Conservation (phyloP, 1,139 yeast genomes). For the Kodamaea sp. region DNA sequence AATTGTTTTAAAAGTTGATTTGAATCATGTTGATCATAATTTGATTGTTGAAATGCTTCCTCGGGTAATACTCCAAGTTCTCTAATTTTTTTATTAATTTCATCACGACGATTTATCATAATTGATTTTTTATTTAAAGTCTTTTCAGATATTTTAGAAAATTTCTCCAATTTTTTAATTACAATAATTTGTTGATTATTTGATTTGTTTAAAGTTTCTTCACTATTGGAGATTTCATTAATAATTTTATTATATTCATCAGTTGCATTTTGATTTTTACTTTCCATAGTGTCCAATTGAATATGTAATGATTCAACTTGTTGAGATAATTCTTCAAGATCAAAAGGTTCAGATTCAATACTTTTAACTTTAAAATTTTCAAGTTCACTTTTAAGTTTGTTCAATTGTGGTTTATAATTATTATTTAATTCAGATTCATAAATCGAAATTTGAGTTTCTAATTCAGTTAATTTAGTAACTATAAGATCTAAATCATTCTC, state of each 20-base stretch:
- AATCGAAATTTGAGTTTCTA: conserved; percentile 50
- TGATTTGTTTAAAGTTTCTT: conserved; percentile 44
- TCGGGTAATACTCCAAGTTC: conserved; percentile 88
- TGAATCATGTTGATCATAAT: conserved; percentile 44
- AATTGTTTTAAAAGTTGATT: conserved; percentile 55
- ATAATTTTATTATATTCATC: conserved; percentile 25
- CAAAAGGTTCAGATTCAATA: conserved; percentile 28
- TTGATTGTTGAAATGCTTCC: conserved; percentile 57
- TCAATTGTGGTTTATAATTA: conserved; percentile 35
- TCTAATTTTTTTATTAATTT: conserved; percentile 67
- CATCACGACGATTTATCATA: conserved; percentile 62
- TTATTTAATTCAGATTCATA: conserved; percentile 58
- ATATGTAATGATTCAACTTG: conserved; percentile 21
- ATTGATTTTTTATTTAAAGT: conserved; percentile 62
- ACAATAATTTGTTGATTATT: conserved; percentile 55
- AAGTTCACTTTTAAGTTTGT: conserved; percentile 35
- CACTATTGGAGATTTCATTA: conserved; percentile 34
- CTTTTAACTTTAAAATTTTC: conserved; percentile 21
- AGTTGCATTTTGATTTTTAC: conserved; percentile 15
- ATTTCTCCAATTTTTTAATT: conserved; percentile 56
- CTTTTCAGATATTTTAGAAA: conserved; percentile 64
- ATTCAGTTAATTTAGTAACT: conserved; percentile 41
- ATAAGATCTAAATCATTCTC: conserved; percentile 43
- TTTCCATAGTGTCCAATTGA: conserved; percentile 24
- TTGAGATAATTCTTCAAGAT: conserved; percentile 33